Conservation (phyloP, 768 basidiomycete species). For the Hypholoma sublateritium region DNA sequence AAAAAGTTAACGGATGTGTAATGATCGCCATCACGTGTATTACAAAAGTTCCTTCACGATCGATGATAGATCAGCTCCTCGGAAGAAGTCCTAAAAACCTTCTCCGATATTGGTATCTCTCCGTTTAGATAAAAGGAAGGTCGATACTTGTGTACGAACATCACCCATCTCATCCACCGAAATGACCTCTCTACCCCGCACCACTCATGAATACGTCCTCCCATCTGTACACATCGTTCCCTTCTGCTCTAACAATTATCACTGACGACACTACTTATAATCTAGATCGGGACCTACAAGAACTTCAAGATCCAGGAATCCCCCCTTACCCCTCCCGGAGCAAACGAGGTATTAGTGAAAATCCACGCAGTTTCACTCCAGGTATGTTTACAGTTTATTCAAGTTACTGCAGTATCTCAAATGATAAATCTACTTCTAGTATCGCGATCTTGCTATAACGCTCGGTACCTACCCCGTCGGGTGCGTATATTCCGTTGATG, state of each 20-base stretch:
- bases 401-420: background rate
- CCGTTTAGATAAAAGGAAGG: no score
- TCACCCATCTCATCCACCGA: no score
- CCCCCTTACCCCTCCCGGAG: constrained; percentile 30
- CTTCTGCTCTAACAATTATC: background rate
- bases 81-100: no score
- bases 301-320: constrained; percentile 25
- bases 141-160: no score
- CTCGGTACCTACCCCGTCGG: constrained; percentile 34
- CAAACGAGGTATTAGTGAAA: constrained; percentile 54
- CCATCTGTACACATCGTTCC: background rate
- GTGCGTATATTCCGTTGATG: constrained; percentile 17
- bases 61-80: no score
- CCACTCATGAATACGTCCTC: background rate
- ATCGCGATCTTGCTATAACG: constrained; percentile 48
- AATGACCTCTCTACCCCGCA: background rate
- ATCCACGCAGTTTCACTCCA: constrained; percentile 58
- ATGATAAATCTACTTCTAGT: constrained; percentile 34
- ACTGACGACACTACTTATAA: background rate
- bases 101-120: no score
- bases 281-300: constrained; percentile 21
- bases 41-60: no score
- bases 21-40: no score
- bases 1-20: no score
- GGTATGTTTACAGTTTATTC: constrained; percentile 20